Base-by-base conservation (phyloP, 805 yeast genomes). In the Yarrowia divulgata region DNA sequence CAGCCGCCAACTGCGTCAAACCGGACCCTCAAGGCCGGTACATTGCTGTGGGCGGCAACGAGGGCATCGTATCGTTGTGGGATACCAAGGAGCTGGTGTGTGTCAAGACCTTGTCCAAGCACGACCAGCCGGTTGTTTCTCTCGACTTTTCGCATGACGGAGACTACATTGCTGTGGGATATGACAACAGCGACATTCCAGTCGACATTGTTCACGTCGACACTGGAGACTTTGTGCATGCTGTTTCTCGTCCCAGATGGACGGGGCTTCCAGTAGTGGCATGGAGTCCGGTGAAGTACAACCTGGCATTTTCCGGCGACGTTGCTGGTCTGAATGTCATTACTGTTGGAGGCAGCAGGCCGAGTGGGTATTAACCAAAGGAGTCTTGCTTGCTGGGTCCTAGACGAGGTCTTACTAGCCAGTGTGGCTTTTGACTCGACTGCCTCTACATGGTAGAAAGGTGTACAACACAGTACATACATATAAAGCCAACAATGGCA, bases 51-150 rank as follows among this genome's bases (percentile, higher is more conserved):
- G 91, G 90, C 0, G 80, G 88, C 19, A 83, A 82, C 69, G 90
- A 87, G 70, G 90, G 90, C 34, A 80, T 84, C 19, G 81, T 85
- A 8, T 81, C 86, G 19, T 48, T 85, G 12, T 87, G 88, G 88
- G 78, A 80, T 48, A 74, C 83, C 8, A 70, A 74, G 1, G 79
- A 80, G 35, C 76, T 85, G 76, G 76, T 81, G 67, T 78, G 80
- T 57, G 69, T 74, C n/a, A 74, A 75, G 43, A 81, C 83, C 0
- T 73, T 84, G 13, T 75, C 83, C 48, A 70, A 71, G 49, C 55
- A 45, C 72, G 78, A 70, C 73, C 83, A 83, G 69, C 79, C 85
- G 1, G 75, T 86, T 9, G 72, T 79, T 2, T 72, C 80, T 14
- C 71, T 85, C 14, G 81, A 79, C 40, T 74, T 80, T 19, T 80